Conservation (phyloP, 495 filamentous ascomycete species). For the Daldinia caldariorum region DNA sequence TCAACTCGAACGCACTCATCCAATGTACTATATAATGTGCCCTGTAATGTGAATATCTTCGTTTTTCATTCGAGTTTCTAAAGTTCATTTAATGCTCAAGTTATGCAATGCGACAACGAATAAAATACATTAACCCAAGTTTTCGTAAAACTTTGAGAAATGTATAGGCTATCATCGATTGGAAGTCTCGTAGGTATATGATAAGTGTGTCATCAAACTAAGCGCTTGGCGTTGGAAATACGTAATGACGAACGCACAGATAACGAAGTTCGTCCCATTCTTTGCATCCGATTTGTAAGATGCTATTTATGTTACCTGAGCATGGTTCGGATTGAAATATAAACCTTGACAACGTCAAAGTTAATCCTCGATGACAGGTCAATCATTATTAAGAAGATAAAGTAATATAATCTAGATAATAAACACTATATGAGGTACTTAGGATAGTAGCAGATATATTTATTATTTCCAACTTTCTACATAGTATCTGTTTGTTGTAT, state of each 20-base stretch:
- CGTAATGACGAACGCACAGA: not conserved
- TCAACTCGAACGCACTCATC: not conserved
- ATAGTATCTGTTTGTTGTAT: no score
- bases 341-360: not conserved
- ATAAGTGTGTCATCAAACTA: constrained; percentile 3
- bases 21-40: not conserved
- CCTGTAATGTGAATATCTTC: not conserved
- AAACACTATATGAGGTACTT: no score
- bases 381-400: no score
- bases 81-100: no score
- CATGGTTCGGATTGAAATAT: not conserved
- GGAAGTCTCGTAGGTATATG: constrained; percentile 1
- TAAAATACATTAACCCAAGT: not conserved
- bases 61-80: not conserved
- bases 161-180: not conserved
- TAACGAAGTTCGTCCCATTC: not conserved
- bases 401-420: no score
- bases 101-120: not conserved
- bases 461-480: not conserved
- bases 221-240: not conserved
- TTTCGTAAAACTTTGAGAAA: not conserved
- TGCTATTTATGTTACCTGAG: no score
- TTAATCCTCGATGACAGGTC: not conserved
- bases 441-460: not conserved
- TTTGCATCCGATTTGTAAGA: no score